Conservation (phyloP, 441 rosid genomes). For the Bruguiera hainesii region DNA sequence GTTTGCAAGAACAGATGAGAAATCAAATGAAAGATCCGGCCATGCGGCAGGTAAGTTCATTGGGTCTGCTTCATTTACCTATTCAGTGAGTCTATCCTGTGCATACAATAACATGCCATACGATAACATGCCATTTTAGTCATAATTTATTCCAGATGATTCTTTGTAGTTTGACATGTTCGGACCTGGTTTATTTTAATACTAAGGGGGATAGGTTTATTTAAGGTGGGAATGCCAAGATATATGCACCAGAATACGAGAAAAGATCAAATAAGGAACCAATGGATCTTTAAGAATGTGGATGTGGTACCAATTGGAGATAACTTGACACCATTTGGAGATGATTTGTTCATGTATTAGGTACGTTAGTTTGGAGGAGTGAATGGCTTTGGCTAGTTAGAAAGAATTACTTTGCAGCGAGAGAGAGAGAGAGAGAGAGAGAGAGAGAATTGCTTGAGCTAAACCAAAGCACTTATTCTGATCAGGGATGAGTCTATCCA, state of each 20-base stretch:
- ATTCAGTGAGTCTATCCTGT: too few species aligned
- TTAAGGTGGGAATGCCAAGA: neutral
- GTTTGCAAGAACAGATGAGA: constrained; percentile 85
- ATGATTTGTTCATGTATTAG: neutral
- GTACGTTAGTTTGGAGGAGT: neutral
- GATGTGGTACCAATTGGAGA: too few species aligned
- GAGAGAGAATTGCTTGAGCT: neutral
- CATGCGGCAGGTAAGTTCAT: constrained; percentile 60
- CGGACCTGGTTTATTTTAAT: neutral
- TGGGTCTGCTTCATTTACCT: too few species aligned
- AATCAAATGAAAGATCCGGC: constrained; percentile 96
- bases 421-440: neutral
- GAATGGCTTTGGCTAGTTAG: neutral
- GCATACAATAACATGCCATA: too few species aligned
- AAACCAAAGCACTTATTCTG: neutral
- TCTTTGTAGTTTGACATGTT: neutral
- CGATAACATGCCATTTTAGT: too few species aligned
- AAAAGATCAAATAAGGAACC: neutral
- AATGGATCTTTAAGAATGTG: too few species aligned
- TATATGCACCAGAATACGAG: neutral
- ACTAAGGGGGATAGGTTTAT: neutral
- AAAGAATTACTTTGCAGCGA: too few species aligned
- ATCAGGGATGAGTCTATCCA: too few species aligned
- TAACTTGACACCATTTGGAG: neutral
- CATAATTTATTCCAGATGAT: too few species aligned